These are phyloP conservation scores for Delitschia confertaspora DNA, from an alignment of 495 filamentous ascomycete genomes.

Conservation along the genomic window DNA sequence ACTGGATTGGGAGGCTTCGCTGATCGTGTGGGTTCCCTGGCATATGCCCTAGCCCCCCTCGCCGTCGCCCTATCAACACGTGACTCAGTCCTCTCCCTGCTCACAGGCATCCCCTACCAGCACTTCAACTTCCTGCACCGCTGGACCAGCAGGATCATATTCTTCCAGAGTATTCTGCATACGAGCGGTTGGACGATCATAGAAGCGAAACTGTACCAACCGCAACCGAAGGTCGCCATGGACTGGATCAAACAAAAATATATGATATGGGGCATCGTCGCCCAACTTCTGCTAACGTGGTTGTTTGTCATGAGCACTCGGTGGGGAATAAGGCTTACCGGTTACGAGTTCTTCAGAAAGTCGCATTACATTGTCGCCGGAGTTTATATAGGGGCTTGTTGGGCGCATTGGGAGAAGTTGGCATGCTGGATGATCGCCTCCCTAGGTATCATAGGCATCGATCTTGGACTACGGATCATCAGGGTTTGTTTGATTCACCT, in stretches of 20 bases:
- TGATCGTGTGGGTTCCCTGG: constrained; percentile 54
- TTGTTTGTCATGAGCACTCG: constrained; percentile 47
- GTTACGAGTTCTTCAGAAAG: constrained; percentile 61
- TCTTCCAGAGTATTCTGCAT: constrained; percentile 51
- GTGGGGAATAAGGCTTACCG: constrained; percentile 49
- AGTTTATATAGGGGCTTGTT: constrained; percentile 58
- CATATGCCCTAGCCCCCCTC: constrained; percentile 58
- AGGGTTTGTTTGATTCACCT: constrained; percentile 47
- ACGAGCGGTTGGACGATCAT: constrained; percentile 59
- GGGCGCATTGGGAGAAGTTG: constrained; percentile 56
- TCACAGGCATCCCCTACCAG: constrained; percentile 59
- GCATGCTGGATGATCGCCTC: constrained; percentile 55
- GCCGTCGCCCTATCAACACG: constrained; percentile 50
- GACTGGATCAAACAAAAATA: constrained; percentile 48
- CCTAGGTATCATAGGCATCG: constrained; percentile 46
- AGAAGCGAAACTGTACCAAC: constrained; percentile 53
- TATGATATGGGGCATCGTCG: constrained; percentile 57
- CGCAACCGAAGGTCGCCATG: constrained; percentile 48
- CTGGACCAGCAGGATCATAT: constrained; percentile 56
- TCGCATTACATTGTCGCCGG: constrained; percentile 54
- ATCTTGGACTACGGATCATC: constrained; percentile 43
- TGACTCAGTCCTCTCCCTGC: constrained; percentile 50
- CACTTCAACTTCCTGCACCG: constrained; percentile 62
- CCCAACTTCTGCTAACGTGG: constrained; percentile 48
- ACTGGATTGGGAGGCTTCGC: constrained; percentile 52